phyloP scores from a whole-genome alignment of 208 protist species.

The Wallacemonas sp. region DNA sequence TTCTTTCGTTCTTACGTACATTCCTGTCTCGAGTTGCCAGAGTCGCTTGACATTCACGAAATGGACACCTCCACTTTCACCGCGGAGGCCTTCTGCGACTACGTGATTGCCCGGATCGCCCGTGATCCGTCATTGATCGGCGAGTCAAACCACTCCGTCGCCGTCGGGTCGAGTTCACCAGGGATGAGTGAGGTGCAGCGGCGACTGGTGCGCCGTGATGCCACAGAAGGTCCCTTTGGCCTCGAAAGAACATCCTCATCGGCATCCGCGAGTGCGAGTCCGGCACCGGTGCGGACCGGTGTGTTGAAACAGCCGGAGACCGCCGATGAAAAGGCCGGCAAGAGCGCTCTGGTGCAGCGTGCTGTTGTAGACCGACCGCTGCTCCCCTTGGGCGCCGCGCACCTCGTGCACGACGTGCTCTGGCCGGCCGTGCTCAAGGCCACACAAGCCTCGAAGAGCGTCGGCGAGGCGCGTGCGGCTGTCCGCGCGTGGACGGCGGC shows the following conservation, averaged over 20 bases:
- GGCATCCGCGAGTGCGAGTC: neutral
- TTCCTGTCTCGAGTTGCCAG: too few relatives aligned
- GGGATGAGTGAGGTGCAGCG: neutral
- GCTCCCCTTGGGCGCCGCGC: slow-evolving; percentile 51
- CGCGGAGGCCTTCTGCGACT: slow-evolving; percentile 35
- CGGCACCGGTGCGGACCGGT: neutral
- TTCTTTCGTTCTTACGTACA: too few relatives aligned
- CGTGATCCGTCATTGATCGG: slow-evolving; percentile 43
- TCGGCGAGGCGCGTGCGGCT: slow-evolving; percentile 2
- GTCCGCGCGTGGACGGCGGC: neutral
- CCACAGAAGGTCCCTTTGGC: neutral
- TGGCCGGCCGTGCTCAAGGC: slow-evolving; percentile 40
- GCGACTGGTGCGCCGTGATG: slow-evolving; percentile 1
- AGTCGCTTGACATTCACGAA: too few relatives aligned
- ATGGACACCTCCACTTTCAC: neutral
- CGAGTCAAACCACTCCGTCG: slow-evolving; percentile 32
- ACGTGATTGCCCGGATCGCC: slow-evolving; percentile 35
- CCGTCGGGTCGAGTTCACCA: neutral
- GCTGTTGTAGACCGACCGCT: slow-evolving; percentile 60
- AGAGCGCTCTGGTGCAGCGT: slow-evolving; percentile 37
- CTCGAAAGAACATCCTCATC: too few relatives aligned
- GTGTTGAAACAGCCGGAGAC: neutral
- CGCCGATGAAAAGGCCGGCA: slow-evolving; percentile 14
- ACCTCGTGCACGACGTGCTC: slow-evolving; percentile 61
- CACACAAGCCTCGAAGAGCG: slow-evolving; percentile 37